These are phyloP conservation scores for Cladosporium sp. DNA, from an alignment of 2,329 filamentous ascomycete genomes.

Conservation along the genomic window DNA sequence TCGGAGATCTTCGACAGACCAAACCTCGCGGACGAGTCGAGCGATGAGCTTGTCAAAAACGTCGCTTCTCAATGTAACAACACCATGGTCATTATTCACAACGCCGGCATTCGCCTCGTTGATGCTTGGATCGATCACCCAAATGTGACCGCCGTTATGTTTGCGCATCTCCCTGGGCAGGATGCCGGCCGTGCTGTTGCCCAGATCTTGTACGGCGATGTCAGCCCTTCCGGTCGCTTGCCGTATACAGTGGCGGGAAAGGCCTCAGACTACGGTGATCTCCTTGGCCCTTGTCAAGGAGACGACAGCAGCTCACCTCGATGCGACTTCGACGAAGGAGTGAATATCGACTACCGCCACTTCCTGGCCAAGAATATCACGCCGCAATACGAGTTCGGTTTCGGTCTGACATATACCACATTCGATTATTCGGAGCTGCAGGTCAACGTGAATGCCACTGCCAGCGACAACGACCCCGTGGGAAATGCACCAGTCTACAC, in stretches of 20 bases:
- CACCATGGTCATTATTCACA: conserved; percentile 63
- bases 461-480: conserved; percentile 15
- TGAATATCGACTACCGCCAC: conserved; percentile 35
- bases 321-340: conserved; percentile 32
- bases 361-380: conserved; percentile 29
- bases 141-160: conserved; percentile 62
- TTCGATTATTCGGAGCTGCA: conserved; percentile 31
- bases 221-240: conserved; percentile 55
- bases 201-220: conserved; percentile 54
- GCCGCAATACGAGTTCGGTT: conserved; percentile 34
- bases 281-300: conserved; percentile 33
- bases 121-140: conserved; percentile 59
- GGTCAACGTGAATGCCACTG: conserved; percentile 25
- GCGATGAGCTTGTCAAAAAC: conserved; percentile 53
- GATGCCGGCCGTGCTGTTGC: conserved; percentile 56
- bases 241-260: conserved; percentile 59
- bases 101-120: conserved; percentile 57
- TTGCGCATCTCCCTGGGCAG: conserved; percentile 62
- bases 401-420: conserved; percentile 34
- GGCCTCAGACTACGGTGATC: conserved; percentile 51
- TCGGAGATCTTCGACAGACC: conserved; percentile 37
- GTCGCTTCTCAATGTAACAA: conserved; percentile 58
- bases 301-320: conserved; percentile 23
- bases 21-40: conserved; percentile 36
- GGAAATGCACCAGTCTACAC: conserved; percentile 22